A percentile compares a stretch with the other conserved stretches of the same genome.
Conservation (phyloP, 257 asterid species). For the Nemophila menziesii region DNA sequence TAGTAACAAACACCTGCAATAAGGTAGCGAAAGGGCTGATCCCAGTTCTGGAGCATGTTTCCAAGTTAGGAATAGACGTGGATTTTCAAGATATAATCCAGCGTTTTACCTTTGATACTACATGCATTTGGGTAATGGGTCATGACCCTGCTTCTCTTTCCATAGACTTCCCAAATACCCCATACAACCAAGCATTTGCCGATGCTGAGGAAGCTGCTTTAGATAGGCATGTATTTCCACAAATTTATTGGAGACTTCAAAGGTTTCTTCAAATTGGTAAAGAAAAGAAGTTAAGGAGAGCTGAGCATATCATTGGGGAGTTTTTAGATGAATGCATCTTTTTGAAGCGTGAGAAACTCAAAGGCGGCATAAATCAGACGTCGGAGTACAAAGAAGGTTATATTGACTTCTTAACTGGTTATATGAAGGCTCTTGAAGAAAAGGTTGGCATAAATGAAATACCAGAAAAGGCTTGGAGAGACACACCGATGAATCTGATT, state of each 20-base stretch:
- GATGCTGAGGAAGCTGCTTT: constrained; percentile 42
- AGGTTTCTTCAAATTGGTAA: constrained; percentile 32
- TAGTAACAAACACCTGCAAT: constrained; percentile 19
- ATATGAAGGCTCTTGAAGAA: constrained; percentile 14
- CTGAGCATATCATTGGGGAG: constrained; percentile 24
- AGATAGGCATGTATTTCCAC: constrained; percentile 37
- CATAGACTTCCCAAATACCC: constrained; percentile 22
- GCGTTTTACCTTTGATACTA: constrained; percentile 38
- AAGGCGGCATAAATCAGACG: background rate
- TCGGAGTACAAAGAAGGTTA: constrained; percentile 9
- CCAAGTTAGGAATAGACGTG: constrained; percentile 5
- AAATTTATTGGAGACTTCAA: constrained; percentile 24
- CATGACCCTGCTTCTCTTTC: constrained; percentile 42
- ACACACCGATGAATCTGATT: constrained; percentile 36
- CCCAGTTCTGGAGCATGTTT: constrained; percentile 24
- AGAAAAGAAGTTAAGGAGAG: constrained; percentile 24
- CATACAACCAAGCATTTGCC: constrained; percentile 45
- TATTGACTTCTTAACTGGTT: constrained; percentile 30
- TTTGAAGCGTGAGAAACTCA: constrained; percentile 13
- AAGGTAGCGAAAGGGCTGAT: constrained; percentile 33
- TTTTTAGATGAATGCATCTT: constrained; percentile 22
- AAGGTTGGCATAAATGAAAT: constrained; percentile 13
- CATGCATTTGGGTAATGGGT: constrained; percentile 32
- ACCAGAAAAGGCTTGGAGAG: constrained; percentile 40
- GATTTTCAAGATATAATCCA: constrained; percentile 48